Conservation (phyloP, 2,329 filamentous ascomycete species). For the Botryotinia globosa region DNA sequence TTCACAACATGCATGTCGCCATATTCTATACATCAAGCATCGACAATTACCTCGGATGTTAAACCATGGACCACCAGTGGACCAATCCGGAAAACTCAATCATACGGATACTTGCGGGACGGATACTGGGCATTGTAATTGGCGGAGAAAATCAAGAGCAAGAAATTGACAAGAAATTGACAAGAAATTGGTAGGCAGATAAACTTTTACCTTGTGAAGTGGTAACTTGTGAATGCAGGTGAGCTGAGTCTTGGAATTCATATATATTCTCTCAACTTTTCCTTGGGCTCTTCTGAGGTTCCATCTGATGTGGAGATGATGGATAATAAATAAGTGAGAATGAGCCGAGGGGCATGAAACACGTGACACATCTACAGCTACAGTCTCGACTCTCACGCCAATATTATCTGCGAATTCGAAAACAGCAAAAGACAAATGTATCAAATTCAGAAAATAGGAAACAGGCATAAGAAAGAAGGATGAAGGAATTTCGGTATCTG, state of each 20-base stretch:
- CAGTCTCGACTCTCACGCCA: not conserved
- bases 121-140: not conserved
- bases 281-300: not conserved
- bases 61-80: not conserved
- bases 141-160: conserved; percentile 5
- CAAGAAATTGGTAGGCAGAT: not conserved
- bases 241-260: not conserved
- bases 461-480: not conserved
- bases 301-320: not conserved
- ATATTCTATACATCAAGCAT: not conserved
- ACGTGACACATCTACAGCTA: not conserved
- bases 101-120: not conserved
- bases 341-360: not conserved
- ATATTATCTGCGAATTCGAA: not conserved
- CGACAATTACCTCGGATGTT: not conserved
- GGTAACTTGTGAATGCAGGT: too few species aligned
- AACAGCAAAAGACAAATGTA: not conserved
- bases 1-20: not conserved
- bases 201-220: not conserved
- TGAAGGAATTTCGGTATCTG: not conserved
- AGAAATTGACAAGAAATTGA: not conserved
- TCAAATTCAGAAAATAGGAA: not conserved
- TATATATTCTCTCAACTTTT: not conserved
- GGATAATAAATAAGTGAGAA: too few species aligned
- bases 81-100: conserved; percentile 6